These are phyloP conservation scores for Asterionellopsis glacialis DNA, from an alignment of 108 stramenopile genomes.

Conservation along the genomic window DNA sequence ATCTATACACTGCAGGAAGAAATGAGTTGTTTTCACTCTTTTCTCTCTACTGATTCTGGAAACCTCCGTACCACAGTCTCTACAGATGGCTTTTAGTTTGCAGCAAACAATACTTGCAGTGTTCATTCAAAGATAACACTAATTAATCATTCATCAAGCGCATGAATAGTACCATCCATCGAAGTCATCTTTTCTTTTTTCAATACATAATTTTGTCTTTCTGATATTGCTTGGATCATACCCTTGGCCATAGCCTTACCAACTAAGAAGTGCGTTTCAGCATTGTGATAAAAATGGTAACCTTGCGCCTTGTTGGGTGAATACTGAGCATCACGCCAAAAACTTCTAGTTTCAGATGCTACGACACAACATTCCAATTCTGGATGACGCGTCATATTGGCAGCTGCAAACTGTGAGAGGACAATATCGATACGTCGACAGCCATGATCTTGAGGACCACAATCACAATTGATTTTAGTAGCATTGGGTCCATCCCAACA, in stretches of 20 bases:
- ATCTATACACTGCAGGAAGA: too few relatives aligned
- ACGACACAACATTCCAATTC: constrained; percentile 18
- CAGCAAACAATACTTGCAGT: too few relatives aligned
- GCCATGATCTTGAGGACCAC: not conserved
- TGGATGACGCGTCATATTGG: constrained; percentile 12
- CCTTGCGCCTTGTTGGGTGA: not conserved
- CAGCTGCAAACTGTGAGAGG: constrained; percentile 16
- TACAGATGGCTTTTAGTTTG: too few relatives aligned
- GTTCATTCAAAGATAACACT: too few relatives aligned
- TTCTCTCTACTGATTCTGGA: too few relatives aligned
- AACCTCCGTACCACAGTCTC: too few relatives aligned
- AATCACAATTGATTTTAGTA: constrained; percentile 1
- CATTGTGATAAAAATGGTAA: constrained; percentile 26
- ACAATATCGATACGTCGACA: constrained; percentile 10
- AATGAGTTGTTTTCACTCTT: too few relatives aligned
- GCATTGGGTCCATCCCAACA: constrained; percentile 10
- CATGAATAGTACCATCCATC: too few relatives aligned
- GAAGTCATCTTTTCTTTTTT: too few relatives aligned
- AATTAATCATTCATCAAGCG: too few relatives aligned
- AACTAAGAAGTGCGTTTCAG: constrained; percentile 20
- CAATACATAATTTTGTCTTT: not conserved
- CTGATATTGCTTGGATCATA: constrained; percentile 3
- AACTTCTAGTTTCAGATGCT: constrained; percentile 16
- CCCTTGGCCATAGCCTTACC: constrained; percentile 18
- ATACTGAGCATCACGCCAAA: constrained; percentile 2